phyloP scores from a whole-genome alignment of 192 early-diverging fungal genomes.

The Cetraspora pellucida region DNA sequence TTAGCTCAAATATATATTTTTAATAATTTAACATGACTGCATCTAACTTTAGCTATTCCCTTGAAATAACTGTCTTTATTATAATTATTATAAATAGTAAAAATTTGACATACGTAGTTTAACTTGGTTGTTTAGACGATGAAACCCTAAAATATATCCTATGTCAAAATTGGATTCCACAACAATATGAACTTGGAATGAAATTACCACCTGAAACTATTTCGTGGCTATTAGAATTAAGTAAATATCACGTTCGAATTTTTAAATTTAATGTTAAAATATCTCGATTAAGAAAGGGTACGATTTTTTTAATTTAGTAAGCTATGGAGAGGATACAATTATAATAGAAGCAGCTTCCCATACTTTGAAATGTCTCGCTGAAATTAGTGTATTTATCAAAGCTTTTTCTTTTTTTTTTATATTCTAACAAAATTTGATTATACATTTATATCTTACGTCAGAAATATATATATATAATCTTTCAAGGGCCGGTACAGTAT shows the following conservation, averaged over 20 bases:
- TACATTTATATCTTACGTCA: neutral
- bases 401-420: neutral
- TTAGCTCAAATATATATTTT: too few species aligned
- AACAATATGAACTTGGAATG: conserved; percentile 14
- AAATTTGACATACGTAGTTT: neutral
- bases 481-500: neutral
- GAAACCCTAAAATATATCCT: conserved; percentile 2
- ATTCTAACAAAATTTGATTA: neutral
- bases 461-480: neutral
- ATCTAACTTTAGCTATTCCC: too few species aligned
- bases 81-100: too few species aligned
- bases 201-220: neutral
- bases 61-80: too few species aligned
- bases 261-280: neutral
- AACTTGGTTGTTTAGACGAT: neutral
- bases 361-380: conserved; percentile 18
- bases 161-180: conserved; percentile 19
- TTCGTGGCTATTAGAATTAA: conserved; percentile 10
- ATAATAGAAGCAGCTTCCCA: conserved; percentile 27
- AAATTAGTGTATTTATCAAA: conserved; percentile 14
- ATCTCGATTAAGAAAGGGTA: neutral
- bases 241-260: neutral
- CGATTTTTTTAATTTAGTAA: neutral
- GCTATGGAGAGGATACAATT: neutral
- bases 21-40: too few species aligned